Percentiles rank a stretch among this genome's conserved stretches.
phyloP scores from a whole-genome alignment of 352 stramenopile species.

The Phytophthora citricola region DNA sequence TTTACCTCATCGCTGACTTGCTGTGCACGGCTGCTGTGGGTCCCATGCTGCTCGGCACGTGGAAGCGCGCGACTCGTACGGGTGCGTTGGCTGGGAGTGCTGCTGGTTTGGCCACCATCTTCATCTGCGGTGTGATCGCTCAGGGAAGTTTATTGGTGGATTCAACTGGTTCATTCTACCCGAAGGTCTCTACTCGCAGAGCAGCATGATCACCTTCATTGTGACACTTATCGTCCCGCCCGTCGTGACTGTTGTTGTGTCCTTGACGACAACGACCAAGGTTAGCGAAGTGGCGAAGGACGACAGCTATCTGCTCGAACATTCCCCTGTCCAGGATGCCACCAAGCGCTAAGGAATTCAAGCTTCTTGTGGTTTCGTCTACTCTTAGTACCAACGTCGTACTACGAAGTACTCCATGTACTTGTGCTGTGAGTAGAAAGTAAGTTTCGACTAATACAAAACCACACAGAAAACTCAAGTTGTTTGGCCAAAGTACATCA shows the following conservation, averaged over 20 bases:
- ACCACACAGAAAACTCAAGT: neutral
- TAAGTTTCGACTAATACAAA: too few species aligned
- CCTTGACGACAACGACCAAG: conserved; percentile 44
- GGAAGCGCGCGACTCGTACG: conserved; percentile 50
- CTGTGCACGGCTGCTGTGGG: conserved; percentile 76
- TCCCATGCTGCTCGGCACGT: conserved; percentile 72
- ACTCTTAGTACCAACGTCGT: too few species aligned
- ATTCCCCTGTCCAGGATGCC: conserved; percentile 23
- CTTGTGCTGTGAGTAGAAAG: too few species aligned
- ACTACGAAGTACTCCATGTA: too few species aligned
- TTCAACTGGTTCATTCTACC: conserved; percentile 83
- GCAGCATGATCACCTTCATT: conserved; percentile 87
- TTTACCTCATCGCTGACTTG: conserved; percentile 82
- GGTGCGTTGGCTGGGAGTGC: conserved; percentile 60
- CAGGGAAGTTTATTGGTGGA: conserved; percentile 71
- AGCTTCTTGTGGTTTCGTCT: too few species aligned
- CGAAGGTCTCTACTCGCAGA: conserved; percentile 75
- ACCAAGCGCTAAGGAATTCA: conserved; percentile 1
- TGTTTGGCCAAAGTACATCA: neutral
- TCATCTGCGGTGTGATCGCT: conserved; percentile 62
- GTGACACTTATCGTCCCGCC: conserved; percentile 69
- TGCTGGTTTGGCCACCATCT: conserved; percentile 74
- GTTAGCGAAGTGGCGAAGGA: conserved; percentile 26
- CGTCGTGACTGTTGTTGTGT: conserved; percentile 60
- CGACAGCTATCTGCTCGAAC: conserved; percentile 34